Evolutionary conservation across 495 filamentous ascomycete species (phyloP).

Genomic region (Bryoglossum gracile): DNA sequence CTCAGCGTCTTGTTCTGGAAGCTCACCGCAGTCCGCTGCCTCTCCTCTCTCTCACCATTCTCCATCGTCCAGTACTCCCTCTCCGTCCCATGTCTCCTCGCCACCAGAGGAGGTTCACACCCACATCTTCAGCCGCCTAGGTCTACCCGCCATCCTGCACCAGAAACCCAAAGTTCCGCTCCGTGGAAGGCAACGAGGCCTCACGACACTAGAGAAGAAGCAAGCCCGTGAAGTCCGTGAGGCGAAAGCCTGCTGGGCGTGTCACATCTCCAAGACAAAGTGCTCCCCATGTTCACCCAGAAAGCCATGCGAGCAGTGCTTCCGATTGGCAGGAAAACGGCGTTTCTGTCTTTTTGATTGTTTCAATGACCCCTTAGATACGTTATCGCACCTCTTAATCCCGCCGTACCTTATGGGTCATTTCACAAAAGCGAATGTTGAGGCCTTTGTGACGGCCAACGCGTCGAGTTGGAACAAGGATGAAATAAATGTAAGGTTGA

Average conservation of each 20-base stretch:
- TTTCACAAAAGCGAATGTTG: slow-evolving; percentile 20
- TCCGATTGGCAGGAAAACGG: slow-evolving; percentile 22
- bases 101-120: slow-evolving; percentile 7
- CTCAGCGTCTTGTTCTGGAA: too few relatives aligned
- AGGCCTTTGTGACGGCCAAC: slow-evolving; percentile 14
- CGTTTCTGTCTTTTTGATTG: slow-evolving; percentile 23
- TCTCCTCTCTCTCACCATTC: slow-evolving; percentile 5
- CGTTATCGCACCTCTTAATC: slow-evolving; percentile 17
- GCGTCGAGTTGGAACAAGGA: slow-evolving; percentile 17
- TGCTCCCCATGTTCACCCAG: slow-evolving; percentile 25
- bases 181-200: slow-evolving; percentile 17
- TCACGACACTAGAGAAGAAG: slow-evolving; percentile 20
- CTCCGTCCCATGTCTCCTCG: slow-evolving; percentile 5
- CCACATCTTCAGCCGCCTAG: slow-evolving; percentile 15
- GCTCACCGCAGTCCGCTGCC: not conserved
- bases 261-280: slow-evolving; percentile 27
- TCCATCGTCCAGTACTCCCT: slow-evolving; percentile 12
- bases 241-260: slow-evolving; percentile 26
- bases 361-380: slow-evolving; percentile 25
- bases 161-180: slow-evolving; percentile 18
- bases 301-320: slow-evolving; percentile 23
- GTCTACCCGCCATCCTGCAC: too few relatives aligned
- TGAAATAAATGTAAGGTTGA: slow-evolving; percentile 10
- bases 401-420: slow-evolving; percentile 24
- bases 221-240: slow-evolving; percentile 22